Evolutionary conservation across 2,329 filamentous ascomycete genomes (phyloP), one percentile per base, ranked within the genome.

Genomic region (Verticillium longisporum): DNA sequence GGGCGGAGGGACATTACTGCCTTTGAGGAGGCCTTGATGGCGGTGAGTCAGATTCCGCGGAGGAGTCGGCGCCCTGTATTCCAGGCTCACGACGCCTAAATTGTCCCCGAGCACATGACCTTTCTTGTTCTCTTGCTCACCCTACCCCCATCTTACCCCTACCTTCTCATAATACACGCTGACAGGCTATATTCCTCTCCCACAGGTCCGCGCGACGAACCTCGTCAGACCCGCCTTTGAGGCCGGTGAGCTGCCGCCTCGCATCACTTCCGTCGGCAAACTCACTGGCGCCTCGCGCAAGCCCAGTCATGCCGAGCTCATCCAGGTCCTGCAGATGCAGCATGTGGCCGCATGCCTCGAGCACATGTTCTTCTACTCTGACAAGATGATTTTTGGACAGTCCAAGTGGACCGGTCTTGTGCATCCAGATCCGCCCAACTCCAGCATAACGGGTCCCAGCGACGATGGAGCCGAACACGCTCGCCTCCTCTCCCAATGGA

Each of bases 1-100:
- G 60, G 21, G n/a, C 60, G 33, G 31, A 61, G 31, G 26, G 11
- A 31, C 60, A 61, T 61, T 14, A 55, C 33, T 31, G 60, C 55
- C 32, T 61, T 61, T 32, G 60, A 61, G 26, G 60, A 61, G 14
- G 60, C 60, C 21, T 41, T 61, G 32, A 61, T 61, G 38, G 60
- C 60, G 55, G 60, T 57, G 15, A 53, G 60, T 61, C n/a, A 13
- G 9, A 21, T 38, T 41, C 32, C 9, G 14, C 18, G 34, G 7
- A 7, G 11, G 34, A 26, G 31, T 18, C n/a, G 15, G 31, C 7
- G 6, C 15, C 18, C 18, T 31, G 15, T 18, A 4, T 56, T 36
- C 34, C 34, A 36, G 34, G 34, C 7, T 36, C 34, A 36, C 34
- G 11, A 13, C 34, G 34, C 11, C 34, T 13, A 6, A 13, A 7